A percentile compares a stretch with the other conserved stretches of the same genome.
These are phyloP conservation scores for Aristolochia contorta DNA, from an alignment of 164 flowering plant species.

Conservation along the genomic window DNA sequence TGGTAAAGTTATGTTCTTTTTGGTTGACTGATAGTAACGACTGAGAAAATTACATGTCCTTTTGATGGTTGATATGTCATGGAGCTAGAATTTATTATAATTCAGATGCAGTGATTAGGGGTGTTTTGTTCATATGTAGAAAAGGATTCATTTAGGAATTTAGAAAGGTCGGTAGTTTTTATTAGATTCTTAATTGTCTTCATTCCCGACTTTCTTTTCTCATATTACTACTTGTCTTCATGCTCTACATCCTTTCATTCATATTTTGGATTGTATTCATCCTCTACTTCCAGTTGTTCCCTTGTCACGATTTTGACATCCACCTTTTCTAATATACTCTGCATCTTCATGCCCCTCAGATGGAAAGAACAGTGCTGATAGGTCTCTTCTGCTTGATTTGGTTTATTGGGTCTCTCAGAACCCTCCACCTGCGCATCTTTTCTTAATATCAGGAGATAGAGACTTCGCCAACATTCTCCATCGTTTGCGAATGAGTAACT, in stretches of 20 bases:
- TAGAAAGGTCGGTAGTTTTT: neutral
- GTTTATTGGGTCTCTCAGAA: conserved; percentile 79
- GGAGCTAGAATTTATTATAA: too few relatives aligned
- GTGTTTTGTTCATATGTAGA: too few relatives aligned
- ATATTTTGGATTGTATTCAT: too few relatives aligned
- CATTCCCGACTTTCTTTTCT: neutral
- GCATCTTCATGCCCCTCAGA: conserved; percentile 27
- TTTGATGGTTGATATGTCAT: neutral
- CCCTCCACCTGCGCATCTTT: conserved; percentile 94
- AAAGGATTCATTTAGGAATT: too few relatives aligned
- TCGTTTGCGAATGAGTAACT: conserved; percentile 73
- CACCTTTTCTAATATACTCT: neutral
- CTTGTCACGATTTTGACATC: neutral
- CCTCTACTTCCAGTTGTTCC: too few relatives aligned
- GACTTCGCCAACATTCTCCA: conserved; percentile 67
- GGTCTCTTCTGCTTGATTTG: conserved; percentile 63
- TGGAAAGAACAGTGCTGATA: conserved; percentile 87
- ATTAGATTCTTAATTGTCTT: neutral
- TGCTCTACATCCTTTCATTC: too few relatives aligned
- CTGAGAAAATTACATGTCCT: neutral
- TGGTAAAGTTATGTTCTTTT: neutral
- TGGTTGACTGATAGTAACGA: neutral
- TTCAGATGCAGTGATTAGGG: too few relatives aligned
- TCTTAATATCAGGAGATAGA: conserved; percentile 77
- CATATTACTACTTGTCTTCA: neutral